A percentile compares a stretch with the other conserved stretches of the same genome.
Conservation (phyloP, 495 filamentous ascomycete genomes). For the Penicillium tannophilum region DNA sequence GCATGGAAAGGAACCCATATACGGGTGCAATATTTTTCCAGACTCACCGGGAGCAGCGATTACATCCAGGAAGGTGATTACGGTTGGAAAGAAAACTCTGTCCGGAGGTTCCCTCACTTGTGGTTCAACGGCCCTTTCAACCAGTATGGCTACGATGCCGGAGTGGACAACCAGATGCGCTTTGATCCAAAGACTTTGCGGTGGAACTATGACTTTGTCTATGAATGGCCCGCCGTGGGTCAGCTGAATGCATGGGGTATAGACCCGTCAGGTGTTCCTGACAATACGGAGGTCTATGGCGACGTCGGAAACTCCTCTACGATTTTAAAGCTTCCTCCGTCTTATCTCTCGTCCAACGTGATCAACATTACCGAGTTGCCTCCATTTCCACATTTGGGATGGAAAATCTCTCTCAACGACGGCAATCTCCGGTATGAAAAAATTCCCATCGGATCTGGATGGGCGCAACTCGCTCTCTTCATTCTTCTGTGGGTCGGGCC, state of each 20-base stretch:
- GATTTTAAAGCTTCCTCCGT: slow-evolving; percentile 65
- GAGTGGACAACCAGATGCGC: slow-evolving; percentile 57
- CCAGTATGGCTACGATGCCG: slow-evolving; percentile 68
- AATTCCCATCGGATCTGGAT: slow-evolving; percentile 55
- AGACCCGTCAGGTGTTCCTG: slow-evolving; percentile 64
- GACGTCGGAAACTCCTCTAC: slow-evolving; percentile 64
- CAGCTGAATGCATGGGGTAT: slow-evolving; percentile 73
- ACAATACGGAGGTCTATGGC: slow-evolving; percentile 58
- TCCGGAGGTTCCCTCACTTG: slow-evolving; percentile 63
- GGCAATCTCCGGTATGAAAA: slow-evolving; percentile 52
- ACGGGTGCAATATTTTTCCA: slow-evolving; percentile 68
- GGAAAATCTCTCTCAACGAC: slow-evolving; percentile 60
- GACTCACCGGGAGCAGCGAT: slow-evolving; percentile 62
- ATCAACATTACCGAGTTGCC: slow-evolving; percentile 64
- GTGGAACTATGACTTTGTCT: slow-evolving; percentile 65
- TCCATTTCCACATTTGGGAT: slow-evolving; percentile 57
- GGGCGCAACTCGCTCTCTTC: slow-evolving; percentile 60
- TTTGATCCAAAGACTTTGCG: slow-evolving; percentile 52
- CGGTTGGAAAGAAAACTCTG: slow-evolving; percentile 32
- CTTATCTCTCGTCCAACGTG: slow-evolving; percentile 53
- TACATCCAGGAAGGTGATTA: slow-evolving; percentile 66
- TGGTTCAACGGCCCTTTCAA: slow-evolving; percentile 69
- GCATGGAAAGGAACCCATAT: slow-evolving; percentile 67
- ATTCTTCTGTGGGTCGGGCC: slow-evolving; percentile 59
- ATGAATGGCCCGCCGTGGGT: slow-evolving; percentile 65